A percentile compares a stretch with the other conserved stretches of the same genome.
Conservation (phyloP, 306 rosid species). For the Sechiopsis laciniata region DNA sequence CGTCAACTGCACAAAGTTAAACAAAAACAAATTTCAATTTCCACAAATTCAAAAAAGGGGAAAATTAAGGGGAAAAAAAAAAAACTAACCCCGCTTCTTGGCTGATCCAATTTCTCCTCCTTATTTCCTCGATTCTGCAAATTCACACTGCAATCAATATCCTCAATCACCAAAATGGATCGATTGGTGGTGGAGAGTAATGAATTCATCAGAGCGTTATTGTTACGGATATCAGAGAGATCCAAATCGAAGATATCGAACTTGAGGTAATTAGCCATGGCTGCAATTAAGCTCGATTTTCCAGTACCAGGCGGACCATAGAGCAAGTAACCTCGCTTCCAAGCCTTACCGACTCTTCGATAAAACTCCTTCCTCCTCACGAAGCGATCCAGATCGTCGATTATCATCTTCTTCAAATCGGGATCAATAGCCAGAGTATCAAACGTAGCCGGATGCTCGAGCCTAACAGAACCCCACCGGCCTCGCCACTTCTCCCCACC, state of each 20-base stretch:
- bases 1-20: neutral
- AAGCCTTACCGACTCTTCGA: conserved; percentile 6
- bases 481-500: too few species aligned
- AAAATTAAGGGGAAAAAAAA: too few species aligned
- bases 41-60: neutral
- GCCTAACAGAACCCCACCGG: neutral
- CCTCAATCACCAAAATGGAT: conserved; percentile 11
- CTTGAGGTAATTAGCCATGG: conserved; percentile 20
- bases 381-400: conserved; percentile 16
- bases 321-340: conserved; percentile 10
- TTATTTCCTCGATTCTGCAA: neutral
- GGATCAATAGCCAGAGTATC: conserved; percentile 13
- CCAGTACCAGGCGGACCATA: conserved; percentile 18
- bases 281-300: conserved; percentile 10
- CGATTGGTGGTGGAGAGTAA: neutral
- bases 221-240: neutral
- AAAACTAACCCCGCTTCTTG: neutral
- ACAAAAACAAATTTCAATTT: neutral
- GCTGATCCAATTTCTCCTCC: too few species aligned
- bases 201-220: neutral
- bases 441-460: conserved; percentile 7
- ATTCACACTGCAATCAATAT: conserved; percentile 2
- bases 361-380: conserved; percentile 9
- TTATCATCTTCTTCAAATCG: neutral
- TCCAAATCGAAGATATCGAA: conserved; percentile 15